These are phyloP conservation scores for Russula sp. DNA, from an alignment of 768 basidiomycete genomes.

Conservation along the genomic window DNA sequence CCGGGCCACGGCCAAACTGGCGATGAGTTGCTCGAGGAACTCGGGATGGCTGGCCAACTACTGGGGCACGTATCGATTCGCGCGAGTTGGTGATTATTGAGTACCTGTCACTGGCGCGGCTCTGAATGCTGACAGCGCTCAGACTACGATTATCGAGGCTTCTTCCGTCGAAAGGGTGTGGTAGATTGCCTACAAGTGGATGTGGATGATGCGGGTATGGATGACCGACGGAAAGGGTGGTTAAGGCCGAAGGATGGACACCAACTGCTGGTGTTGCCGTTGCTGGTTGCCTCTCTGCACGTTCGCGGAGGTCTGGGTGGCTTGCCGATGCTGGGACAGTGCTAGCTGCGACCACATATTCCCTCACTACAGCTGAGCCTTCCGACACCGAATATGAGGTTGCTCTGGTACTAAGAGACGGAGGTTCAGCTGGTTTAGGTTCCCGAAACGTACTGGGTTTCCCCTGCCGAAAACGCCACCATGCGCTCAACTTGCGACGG, in stretches of 20 bases:
- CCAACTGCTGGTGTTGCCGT: too few species aligned
- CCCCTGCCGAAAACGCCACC: neutral
- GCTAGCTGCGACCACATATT: constrained; percentile 4
- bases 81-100: neutral
- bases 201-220: neutral
- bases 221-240: neutral
- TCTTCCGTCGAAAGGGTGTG: neutral
- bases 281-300: neutral
- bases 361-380: neutral
- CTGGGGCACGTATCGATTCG: neutral
- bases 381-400: neutral
- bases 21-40: neutral
- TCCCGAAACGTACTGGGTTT: neutral
- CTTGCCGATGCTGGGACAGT: neutral
- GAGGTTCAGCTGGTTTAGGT: neutral
- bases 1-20: neutral
- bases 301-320: neutral
- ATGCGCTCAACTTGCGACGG: neutral
- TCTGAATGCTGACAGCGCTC: neutral
- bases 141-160: neutral
- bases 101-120: constrained; percentile 2
- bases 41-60: neutral
- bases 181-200: neutral
- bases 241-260: neutral
- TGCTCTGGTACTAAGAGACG: neutral